These are phyloP conservation scores for Saposhnikovia divaricata DNA, from an alignment of 129 eudicot genomes.

Conservation along the genomic window DNA sequence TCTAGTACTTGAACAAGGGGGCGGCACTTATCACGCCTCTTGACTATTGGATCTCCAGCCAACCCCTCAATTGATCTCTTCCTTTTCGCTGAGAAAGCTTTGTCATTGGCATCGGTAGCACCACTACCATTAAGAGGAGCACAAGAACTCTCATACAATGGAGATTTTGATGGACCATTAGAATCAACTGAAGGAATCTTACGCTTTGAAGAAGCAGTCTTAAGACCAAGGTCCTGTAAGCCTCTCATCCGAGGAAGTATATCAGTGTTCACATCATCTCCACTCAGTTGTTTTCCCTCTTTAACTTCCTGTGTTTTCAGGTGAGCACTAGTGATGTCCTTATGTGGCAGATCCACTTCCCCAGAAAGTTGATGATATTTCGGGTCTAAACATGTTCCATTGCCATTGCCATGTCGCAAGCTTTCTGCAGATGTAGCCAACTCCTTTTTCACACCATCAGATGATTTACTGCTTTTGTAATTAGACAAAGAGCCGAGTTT, in stretches of 20 bases:
- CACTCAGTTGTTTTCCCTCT: slow-evolving; percentile 27
- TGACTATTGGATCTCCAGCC: slow-evolving; percentile 34
- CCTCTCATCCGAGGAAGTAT: slow-evolving; percentile 52
- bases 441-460: slow-evolving; percentile 30
- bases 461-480: slow-evolving; percentile 23
- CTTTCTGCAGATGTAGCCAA: slow-evolving; percentile 23
- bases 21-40: slow-evolving; percentile 50
- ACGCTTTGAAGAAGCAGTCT: slow-evolving; percentile 27
- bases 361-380: slow-evolving; percentile 20
- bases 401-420: slow-evolving; percentile 36
- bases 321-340: slow-evolving; percentile 28
- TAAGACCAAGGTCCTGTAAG: slow-evolving; percentile 57
- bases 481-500: slow-evolving; percentile 36
- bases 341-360: slow-evolving; percentile 21
- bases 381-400: slow-evolving; percentile 25
- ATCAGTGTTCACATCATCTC: slow-evolving; percentile 40
- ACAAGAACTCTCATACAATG: slow-evolving; percentile 11
- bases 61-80: slow-evolving; percentile 34
- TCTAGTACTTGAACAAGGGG: slow-evolving; percentile 55
- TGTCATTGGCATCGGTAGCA: slow-evolving; percentile 17
- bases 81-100: slow-evolving; percentile 28
- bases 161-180: slow-evolving; percentile 18
- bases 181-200: slow-evolving; percentile 25
- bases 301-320: slow-evolving; percentile 14
- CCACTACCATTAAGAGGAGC: slow-evolving; percentile 19